A percentile compares a stretch with the other conserved stretches of the same genome.
Conservation (phyloP, 2,329 filamentous ascomycete genomes). For the Apiospora arundinis region DNA sequence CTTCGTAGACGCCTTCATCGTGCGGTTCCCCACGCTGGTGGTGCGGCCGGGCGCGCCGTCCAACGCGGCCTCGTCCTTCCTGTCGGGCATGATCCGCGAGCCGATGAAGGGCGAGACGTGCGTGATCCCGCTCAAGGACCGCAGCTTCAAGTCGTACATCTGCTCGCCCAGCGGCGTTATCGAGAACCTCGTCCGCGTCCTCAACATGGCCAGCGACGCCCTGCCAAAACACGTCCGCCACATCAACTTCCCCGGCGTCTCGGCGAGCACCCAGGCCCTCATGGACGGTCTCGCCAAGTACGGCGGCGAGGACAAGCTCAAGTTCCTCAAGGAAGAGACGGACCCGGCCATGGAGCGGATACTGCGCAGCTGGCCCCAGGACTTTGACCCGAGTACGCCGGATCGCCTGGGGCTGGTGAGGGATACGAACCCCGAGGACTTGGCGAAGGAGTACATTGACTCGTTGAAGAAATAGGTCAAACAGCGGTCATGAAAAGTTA, state of each 20-base stretch:
- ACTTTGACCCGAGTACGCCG: slow-evolving; percentile 59
- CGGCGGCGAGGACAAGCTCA: slow-evolving; percentile 60
- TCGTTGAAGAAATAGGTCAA: slow-evolving; percentile 35
- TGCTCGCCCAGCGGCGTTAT: slow-evolving; percentile 59
- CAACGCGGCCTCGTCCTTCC: slow-evolving; percentile 67
- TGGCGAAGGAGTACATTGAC: slow-evolving; percentile 63
- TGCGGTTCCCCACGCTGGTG: slow-evolving; percentile 67
- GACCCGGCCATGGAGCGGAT: slow-evolving; percentile 62
- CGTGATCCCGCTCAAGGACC: slow-evolving; percentile 57
- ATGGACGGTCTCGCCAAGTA: slow-evolving; percentile 62
- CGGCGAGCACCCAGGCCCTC: slow-evolving; percentile 65
- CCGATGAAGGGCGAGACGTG: slow-evolving; percentile 61
- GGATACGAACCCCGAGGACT: slow-evolving; percentile 58
- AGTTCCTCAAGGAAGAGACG: slow-evolving; percentile 59
- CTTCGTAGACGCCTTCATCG: slow-evolving; percentile 61
- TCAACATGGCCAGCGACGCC: slow-evolving; percentile 45
- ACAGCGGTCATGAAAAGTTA: neutral
- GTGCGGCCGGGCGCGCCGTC: slow-evolving; percentile 66
- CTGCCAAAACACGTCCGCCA: slow-evolving; percentile 55
- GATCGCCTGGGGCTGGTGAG: slow-evolving; percentile 56
- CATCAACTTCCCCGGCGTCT: slow-evolving; percentile 64
- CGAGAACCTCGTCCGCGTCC: slow-evolving; percentile 57
- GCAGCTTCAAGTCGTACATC: slow-evolving; percentile 59
- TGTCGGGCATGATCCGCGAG: slow-evolving; percentile 69
- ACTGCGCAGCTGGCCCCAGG: slow-evolving; percentile 64